These are phyloP conservation scores for Pyropia haitanensis DNA, from an alignment of 23 red algal genomes.

Conservation along the genomic window DNA sequence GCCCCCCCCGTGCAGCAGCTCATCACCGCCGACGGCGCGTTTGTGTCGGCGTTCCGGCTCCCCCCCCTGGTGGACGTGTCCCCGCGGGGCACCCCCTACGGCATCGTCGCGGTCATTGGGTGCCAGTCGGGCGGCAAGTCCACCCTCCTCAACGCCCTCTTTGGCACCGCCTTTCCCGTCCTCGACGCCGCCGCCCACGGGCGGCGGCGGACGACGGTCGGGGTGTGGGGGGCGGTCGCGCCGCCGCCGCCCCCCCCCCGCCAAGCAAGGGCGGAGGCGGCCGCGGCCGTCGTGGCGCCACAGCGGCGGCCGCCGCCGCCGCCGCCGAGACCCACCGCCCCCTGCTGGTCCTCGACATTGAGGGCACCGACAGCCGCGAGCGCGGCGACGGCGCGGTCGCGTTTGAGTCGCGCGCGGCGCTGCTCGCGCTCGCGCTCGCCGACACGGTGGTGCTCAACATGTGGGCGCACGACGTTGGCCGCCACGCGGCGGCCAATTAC, in stretches of 20 bases:
- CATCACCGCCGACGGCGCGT: conserved; percentile 37
- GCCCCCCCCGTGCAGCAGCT: conserved; percentile 8
- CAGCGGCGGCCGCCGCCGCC: neutral
- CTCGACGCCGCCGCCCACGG: conserved; percentile 62
- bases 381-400: conserved; percentile 62
- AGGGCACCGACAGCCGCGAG: conserved; percentile 86
- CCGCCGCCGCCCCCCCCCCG: neutral
- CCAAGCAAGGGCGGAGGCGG: neutral
- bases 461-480: conserved; percentile 91
- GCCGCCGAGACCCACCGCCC: neutral
- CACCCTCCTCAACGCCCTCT: conserved; percentile 79
- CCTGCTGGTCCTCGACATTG: conserved; percentile 88
- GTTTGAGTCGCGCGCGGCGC: conserved; percentile 70
- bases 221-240: conserved; percentile 37
- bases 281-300: neutral
- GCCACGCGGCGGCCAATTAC: conserved; percentile 76
- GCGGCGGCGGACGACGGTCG: conserved; percentile 76
- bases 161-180: conserved; percentile 89
- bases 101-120: conserved; percentile 68
- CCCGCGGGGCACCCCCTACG: conserved; percentile 14
- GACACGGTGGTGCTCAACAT: conserved; percentile 89
- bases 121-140: conserved; percentile 92
- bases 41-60: conserved; percentile 11
- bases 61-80: neutral
- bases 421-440: conserved; percentile 62